Base-by-base conservation (phyloP, 306 rosid genomes). In the Sechiopsis laciniata region DNA sequence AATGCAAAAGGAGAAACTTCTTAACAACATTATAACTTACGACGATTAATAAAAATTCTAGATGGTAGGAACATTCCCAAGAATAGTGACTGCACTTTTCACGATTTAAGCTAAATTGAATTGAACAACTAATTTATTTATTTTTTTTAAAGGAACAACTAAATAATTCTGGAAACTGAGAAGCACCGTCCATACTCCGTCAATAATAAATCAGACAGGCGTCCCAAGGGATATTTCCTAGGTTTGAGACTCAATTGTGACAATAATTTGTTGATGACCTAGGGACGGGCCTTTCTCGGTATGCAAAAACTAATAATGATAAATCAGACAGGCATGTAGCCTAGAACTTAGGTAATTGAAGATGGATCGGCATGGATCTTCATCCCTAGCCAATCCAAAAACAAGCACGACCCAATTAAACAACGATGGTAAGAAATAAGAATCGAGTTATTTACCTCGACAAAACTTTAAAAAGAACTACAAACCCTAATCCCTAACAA, bases 401-500 rank as follows among this genome's bases (percentile, higher is more conserved):
- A 55, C 9, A 55, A 55, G 60, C 60, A 7, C 26, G 0, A 22
- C 64, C 29, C 26, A 56, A 56, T 56, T 4, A 56, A 56, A 56
- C 26, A 9, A 19, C 0, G 32, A 56, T 17, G 61, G 3, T 8
- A 20, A 15, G 19, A 52, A 57, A 9, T 57, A 57, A 19, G 19
- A 52, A 52, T 26, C 29, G 29, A 21, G 63, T 57, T 60, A 60
- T 4, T 11, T 5, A 22, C 45, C n/a, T 26, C 42, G 2, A 26
- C 55, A 67, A 60, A 60, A 26, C 45, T n/a, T n/a, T n/a, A n/a
- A n/a, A n/a, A 21, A 48, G 9, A 29, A 72, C 17, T 15, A 17
- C 75, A 53, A 72, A 72, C 72, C 78, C 78, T 51, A 62, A 63
- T 12, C 17, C 21, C 5, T 3, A 13, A 11, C 35, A 67, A 13